Conservation (phyloP, 257 asterid genomes). For the Nicotiana otophora region DNA sequence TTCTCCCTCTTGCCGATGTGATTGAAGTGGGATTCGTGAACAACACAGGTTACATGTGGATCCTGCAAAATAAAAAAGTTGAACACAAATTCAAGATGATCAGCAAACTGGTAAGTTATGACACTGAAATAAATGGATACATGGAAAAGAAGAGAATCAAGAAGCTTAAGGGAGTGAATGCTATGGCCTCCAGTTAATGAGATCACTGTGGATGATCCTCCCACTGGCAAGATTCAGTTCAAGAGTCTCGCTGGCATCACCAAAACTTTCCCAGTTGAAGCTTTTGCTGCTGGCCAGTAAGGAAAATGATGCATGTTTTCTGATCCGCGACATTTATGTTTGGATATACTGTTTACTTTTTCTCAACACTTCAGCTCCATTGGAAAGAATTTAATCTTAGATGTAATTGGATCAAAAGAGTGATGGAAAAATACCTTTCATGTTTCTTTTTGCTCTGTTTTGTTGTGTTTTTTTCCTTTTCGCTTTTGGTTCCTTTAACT, state of each 20-base stretch:
- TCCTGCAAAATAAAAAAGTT: slow-evolving; percentile 50
- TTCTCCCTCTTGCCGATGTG: slow-evolving; percentile 62
- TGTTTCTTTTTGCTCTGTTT: background rate
- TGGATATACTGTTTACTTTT: background rate
- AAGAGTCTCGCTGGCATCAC: slow-evolving; percentile 79
- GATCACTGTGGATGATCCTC: slow-evolving; percentile 39
- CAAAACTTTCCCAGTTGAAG: slow-evolving; percentile 64
- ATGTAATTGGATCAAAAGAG: background rate
- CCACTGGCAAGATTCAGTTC: slow-evolving; percentile 63
- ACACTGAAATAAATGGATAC: slow-evolving; percentile 35
- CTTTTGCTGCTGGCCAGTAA: slow-evolving; percentile 60
- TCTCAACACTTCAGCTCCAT: background rate
- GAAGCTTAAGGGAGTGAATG: slow-evolving; percentile 70
- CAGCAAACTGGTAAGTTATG: slow-evolving; percentile 57
- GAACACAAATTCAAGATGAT: slow-evolving; percentile 63
- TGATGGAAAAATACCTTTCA: background rate
- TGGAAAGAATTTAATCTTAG: background rate
- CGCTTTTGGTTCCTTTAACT: background rate
- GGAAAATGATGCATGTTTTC: background rate
- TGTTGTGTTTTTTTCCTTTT: background rate
- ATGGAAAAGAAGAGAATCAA: slow-evolving; percentile 58
- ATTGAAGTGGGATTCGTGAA: slow-evolving; percentile 63
- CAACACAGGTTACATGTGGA: slow-evolving; percentile 68
- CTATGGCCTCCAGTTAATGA: slow-evolving; percentile 66
- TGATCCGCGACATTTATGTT: background rate